phyloP scores from a whole-genome alignment of 441 rosid genomes.

The Bruguiera hainesii region DNA sequence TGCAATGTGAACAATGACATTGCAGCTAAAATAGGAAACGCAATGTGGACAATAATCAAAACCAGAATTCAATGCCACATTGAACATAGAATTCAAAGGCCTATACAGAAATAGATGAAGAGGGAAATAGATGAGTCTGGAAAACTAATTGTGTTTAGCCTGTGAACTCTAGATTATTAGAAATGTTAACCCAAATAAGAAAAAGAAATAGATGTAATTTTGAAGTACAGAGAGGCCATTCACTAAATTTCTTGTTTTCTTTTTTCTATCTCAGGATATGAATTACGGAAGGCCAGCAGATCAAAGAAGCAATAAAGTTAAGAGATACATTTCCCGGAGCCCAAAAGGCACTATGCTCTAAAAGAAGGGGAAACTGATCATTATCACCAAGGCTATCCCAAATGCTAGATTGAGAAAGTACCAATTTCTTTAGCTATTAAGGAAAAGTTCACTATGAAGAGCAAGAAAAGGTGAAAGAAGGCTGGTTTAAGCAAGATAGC shows the following conservation, averaged over 20 bases:
- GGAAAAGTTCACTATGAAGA: conserved; percentile 21
- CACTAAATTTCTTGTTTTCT: no score
- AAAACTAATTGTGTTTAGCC: no score
- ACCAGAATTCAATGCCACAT: no score
- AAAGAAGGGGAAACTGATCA: conserved; percentile 10
- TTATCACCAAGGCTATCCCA: conserved; percentile 22
- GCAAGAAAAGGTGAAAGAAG: conserved; percentile 22
- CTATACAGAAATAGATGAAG: no score
- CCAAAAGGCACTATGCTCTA: conserved; percentile 28
- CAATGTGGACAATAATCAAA: no score
- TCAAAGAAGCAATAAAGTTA: conserved; percentile 11
- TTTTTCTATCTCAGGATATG: conserved; percentile 12
- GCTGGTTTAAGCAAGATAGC: conserved; percentile 6
- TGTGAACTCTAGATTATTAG: no score
- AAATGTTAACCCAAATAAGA: no score
- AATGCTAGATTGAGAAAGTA: conserved; percentile 9
- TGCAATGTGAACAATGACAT: no score
- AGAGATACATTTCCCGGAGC: conserved; percentile 6
- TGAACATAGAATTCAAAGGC: no score
- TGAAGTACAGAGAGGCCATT: background rate
- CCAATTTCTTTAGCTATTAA: conserved; percentile 7
- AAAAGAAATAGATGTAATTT: no score
- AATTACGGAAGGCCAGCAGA: conserved; percentile 12
- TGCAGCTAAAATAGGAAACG: no score
- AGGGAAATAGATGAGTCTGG: no score